Conservation (phyloP, 1,139 yeast genomes). For the Chernovozyma sophiae-reginae region DNA sequence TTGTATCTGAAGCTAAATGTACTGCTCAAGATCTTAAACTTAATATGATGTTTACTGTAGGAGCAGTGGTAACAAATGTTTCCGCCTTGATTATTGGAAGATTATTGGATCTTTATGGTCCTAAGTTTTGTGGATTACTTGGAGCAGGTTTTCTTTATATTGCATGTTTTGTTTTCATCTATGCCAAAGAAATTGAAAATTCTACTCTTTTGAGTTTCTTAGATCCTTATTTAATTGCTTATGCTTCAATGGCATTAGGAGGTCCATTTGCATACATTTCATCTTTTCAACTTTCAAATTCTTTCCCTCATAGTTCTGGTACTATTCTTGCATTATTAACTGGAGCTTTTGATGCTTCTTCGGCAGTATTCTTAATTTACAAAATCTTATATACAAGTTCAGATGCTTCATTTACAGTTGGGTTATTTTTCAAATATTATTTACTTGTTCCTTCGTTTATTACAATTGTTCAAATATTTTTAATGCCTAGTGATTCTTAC, state of each 20-base stretch:
- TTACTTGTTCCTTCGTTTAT: slow-evolving; percentile 40
- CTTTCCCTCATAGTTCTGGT: slow-evolving; percentile 41
- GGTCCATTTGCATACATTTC: slow-evolving; percentile 46
- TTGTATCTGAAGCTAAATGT: slow-evolving; percentile 40
- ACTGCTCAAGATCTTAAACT: slow-evolving; percentile 73
- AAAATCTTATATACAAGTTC: slow-evolving; percentile 26
- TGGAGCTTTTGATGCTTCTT: slow-evolving; percentile 46
- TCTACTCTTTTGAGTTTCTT: slow-evolving; percentile 14
- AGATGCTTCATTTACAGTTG: slow-evolving; percentile 27
- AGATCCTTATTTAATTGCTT: slow-evolving; percentile 42
- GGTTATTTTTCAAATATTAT: slow-evolving; percentile 32
- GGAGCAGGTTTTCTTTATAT: slow-evolving; percentile 57
- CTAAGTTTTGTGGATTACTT: slow-evolving; percentile 69
- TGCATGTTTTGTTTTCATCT: slow-evolving; percentile 50
- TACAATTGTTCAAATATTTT: slow-evolving; percentile 32
- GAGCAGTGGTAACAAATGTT: slow-evolving; percentile 84
- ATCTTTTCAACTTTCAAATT: slow-evolving; percentile 42
- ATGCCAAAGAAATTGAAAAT: slow-evolving; percentile 20
- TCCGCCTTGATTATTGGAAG: slow-evolving; percentile 80
- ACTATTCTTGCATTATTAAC: slow-evolving; percentile 41
- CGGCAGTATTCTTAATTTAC: slow-evolving; percentile 42
- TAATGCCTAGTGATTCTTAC: slow-evolving; percentile 42
- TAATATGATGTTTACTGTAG: slow-evolving; percentile 77
- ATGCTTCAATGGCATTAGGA: slow-evolving; percentile 40
- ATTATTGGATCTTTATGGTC: slow-evolving; percentile 74